phyloP scores from a whole-genome alignment of 352 stramenopile genomes.

The Phytopythium sindhum region DNA sequence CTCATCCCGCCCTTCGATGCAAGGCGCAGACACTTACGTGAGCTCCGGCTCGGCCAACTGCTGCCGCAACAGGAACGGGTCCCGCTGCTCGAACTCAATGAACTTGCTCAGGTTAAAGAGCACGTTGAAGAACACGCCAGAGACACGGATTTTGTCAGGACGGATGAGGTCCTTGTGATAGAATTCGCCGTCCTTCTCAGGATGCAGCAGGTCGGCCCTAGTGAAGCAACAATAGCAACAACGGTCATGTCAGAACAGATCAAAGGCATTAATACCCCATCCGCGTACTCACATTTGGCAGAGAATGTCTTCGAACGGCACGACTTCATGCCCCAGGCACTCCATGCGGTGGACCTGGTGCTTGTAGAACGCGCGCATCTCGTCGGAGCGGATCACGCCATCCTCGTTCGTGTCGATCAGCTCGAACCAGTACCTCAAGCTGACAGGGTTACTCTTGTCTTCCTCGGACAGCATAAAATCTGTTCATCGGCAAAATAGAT shows the following conservation, averaged over 20 bases:
- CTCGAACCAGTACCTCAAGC: constrained; percentile 98
- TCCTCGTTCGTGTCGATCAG: constrained; percentile 98
- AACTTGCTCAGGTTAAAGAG: constrained; percentile 99
- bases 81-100: constrained; percentile 97
- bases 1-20: background rate
- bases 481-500: constrained; percentile 12
- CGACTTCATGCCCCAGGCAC: constrained; percentile 96
- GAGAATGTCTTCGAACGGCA: constrained; percentile 98
- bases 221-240: constrained; percentile 46
- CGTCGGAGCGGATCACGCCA: constrained; percentile 94
- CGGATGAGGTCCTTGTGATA: constrained; percentile 75
- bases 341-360: constrained; percentile 97
- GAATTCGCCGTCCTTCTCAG: constrained; percentile 74
- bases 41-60: constrained; percentile 86
- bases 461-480: constrained; percentile 99
- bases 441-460: constrained; percentile 97
- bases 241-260: background rate
- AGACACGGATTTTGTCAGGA: constrained; percentile 88
- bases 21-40: constrained; percentile 33
- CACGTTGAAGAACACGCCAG: constrained; percentile 98
- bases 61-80: constrained; percentile 97
- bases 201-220: constrained; percentile 78
- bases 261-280: background rate
- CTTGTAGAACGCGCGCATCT: constrained; percentile 94
- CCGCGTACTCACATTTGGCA: constrained; percentile 95